Evolutionary conservation across 2,329 filamentous ascomycete genomes (phyloP), one percentile per base, ranked within the genome.

Genomic region (Juglanconis sp.): DNA sequence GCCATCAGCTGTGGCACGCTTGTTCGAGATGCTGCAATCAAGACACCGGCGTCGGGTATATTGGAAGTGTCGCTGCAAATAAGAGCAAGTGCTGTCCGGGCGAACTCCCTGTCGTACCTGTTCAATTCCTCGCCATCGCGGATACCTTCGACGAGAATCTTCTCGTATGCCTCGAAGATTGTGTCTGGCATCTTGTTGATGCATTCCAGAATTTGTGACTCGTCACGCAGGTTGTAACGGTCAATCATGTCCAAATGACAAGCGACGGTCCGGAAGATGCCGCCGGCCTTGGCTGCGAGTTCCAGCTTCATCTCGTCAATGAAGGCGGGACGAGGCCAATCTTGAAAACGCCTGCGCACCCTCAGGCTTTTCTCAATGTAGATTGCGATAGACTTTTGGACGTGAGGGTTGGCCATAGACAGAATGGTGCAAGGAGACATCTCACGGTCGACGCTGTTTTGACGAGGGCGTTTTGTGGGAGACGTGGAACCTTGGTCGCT

Each of bases 181-280:
- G 31, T 17, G 8, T 10, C 4, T 8, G 52, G 52, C 52, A 54
- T 54, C 8, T 54, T 13, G 4, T 54, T 44, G 40, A 54, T 46
- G 38, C n/a, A 36, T 4, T 32, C 42, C 17, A 54, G 4, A 30
- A 46, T 54, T 11, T 34, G 44, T 4, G 5, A 8, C 11, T 40
- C 11, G 1, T 46, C 53, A 7, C 7, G 34, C 0, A 56, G 9
- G 3, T 52, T 34, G 9, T 34, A 49, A 5, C 24, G 36, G 2
- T 40, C 15, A 32, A 60, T 52, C 24, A 52, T 47, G 24, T 56
- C 53, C 13, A 60, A 36, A 24, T 60, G 53, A 24, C 58, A 60
- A 1, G 53, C 53, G 8, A 54, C 58, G 36, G 38, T 52, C 40
- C 58, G 34, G 31, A 60, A 60, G 36, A 54, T 56, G 8, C 31